A percentile compares a stretch with the other conserved stretches of the same genome.
Conservation (phyloP, 257 asterid genomes). For the Ophiorrhiza pumila region DNA sequence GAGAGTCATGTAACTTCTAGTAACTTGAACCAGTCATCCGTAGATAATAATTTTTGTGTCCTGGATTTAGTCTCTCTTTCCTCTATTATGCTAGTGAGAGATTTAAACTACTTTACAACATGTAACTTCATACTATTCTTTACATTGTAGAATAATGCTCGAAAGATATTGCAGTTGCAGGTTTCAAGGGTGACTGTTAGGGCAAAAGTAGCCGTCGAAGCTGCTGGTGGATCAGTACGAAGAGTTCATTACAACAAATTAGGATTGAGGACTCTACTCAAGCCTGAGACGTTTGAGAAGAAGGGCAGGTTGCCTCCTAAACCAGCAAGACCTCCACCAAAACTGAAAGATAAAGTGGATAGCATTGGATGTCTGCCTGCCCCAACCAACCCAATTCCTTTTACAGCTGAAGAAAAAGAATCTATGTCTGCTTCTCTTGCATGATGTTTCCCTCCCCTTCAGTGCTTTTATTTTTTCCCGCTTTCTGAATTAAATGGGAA, state of each 20-base stretch:
- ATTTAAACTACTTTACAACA: background rate
- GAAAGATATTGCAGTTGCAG: constrained; percentile 27
- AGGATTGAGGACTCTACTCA: constrained; percentile 77
- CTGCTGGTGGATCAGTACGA: constrained; percentile 85
- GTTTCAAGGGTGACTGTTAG: constrained; percentile 90
- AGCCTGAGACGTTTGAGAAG: constrained; percentile 94
- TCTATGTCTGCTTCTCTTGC: constrained; percentile 32
- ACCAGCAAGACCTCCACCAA: constrained; percentile 94
- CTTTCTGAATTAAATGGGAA: background rate
- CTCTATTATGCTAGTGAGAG: background rate
- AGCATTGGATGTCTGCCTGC: constrained; percentile 91
- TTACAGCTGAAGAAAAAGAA: constrained; percentile 52
- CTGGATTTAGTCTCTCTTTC: background rate
- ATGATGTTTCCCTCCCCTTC: constrained; percentile 15
- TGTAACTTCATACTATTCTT: background rate
- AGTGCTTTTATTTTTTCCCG: background rate
- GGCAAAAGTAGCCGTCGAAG: constrained; percentile 94
- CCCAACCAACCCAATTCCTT: constrained; percentile 82
- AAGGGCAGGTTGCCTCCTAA: constrained; percentile 88
- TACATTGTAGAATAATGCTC: background rate
- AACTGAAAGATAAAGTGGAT: constrained; percentile 75
- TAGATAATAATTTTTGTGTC: background rate
- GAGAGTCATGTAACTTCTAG: no score
- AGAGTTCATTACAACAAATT: constrained; percentile 86
- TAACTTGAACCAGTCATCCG: background rate